phyloP scores from a whole-genome alignment of 2,329 filamentous ascomycete genomes.

The Pestalotiopsis sp. region DNA sequence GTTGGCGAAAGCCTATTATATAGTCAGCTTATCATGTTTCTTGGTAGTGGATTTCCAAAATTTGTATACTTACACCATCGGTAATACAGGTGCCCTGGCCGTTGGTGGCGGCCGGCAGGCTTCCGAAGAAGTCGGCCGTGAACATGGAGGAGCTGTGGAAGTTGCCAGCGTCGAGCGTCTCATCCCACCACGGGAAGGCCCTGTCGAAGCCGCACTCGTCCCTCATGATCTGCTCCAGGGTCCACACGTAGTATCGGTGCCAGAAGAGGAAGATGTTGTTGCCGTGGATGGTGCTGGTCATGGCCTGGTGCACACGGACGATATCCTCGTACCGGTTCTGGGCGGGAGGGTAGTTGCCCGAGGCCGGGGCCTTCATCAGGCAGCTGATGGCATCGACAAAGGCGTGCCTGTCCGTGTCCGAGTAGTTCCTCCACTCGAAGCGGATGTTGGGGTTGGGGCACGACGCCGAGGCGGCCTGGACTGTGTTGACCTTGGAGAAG shows the following conservation, averaged over 20 bases:
- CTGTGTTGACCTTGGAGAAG: not conserved
- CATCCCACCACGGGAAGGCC: slow-evolving; percentile 36
- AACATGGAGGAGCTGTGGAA: slow-evolving; percentile 32
- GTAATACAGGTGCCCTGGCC: slow-evolving; percentile 29
- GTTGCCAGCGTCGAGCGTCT: slow-evolving; percentile 35
- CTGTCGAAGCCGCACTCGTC: slow-evolving; percentile 34
- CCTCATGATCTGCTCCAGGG: slow-evolving; percentile 32
- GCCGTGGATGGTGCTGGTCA: slow-evolving; percentile 35
- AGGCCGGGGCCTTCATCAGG: slow-evolving; percentile 27
- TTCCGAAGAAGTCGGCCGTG: slow-evolving; percentile 33
- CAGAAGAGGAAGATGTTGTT: slow-evolving; percentile 34
- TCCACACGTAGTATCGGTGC: slow-evolving; percentile 36
- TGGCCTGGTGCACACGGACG: slow-evolving; percentile 34
- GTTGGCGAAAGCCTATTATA: slow-evolving; percentile 26
- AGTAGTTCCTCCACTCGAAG: slow-evolving; percentile 35
- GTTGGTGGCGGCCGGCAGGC: slow-evolving; percentile 25
- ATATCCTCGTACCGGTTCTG: slow-evolving; percentile 37
- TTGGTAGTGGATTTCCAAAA: not conserved
- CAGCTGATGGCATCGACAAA: slow-evolving; percentile 33
- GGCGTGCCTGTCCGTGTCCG: slow-evolving; percentile 29
- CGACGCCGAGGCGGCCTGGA: not conserved
- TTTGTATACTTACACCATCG: slow-evolving; percentile 25
- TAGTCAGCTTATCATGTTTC: not conserved
- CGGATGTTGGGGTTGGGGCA: slow-evolving; percentile 30
- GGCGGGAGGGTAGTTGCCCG: slow-evolving; percentile 27